A percentile compares a stretch with the other conserved stretches of the same genome.
Evolutionary conservation across 148 eudicot genomes (phyloP).

Genomic region (Euryodendron excelsum): DNA sequence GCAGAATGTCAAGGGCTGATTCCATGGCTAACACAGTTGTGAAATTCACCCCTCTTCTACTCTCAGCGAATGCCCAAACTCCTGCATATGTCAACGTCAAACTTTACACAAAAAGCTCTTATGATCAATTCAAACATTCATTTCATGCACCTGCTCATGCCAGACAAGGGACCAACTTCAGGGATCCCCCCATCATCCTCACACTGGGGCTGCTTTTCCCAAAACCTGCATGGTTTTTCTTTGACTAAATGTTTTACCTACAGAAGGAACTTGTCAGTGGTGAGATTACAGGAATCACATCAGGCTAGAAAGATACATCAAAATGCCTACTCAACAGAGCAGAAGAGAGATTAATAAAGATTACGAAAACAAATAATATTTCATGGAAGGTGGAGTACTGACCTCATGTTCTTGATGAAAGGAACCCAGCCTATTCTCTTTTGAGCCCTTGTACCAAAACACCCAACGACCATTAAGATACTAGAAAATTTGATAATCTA

Average conservation of each 20-base stretch:
- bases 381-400: constrained; percentile 21
- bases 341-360: neutral
- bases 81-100: neutral
- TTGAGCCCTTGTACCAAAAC: constrained; percentile 63
- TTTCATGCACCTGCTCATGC: constrained; percentile 28
- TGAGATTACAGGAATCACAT: neutral
- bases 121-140: neutral
- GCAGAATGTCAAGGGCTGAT: neutral
- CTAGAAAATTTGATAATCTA: neutral
- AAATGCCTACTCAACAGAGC: neutral
- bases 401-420: constrained; percentile 51
- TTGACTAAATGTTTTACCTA: constrained; percentile 30
- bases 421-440: constrained; percentile 74
- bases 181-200: constrained; percentile 15
- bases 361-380: neutral
- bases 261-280: neutral
- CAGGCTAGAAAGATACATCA: neutral
- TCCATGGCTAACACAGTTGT: neutral
- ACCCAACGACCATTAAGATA: constrained; percentile 29
- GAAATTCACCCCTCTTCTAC: neutral
- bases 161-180: constrained; percentile 17
- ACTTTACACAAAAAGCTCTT: too few relatives aligned
- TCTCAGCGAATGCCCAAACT: constrained; percentile 20
- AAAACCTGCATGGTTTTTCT: constrained; percentile 17
- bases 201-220: constrained; percentile 22